Conservation (phyloP, 345 rosid species). For the Moricandia moricandioides region DNA sequence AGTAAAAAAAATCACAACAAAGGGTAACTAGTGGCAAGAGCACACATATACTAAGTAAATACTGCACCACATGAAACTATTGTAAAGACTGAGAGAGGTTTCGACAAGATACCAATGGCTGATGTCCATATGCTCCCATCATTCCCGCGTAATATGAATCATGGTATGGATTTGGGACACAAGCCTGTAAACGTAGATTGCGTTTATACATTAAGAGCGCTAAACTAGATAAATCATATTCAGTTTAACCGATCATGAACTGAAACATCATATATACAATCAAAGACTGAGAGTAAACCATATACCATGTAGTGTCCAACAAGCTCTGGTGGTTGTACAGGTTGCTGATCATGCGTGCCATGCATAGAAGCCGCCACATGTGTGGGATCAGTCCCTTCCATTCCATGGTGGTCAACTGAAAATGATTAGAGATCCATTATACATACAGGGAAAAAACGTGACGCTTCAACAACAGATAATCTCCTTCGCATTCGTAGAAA, state of each 20-base stretch:
- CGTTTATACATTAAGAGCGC: background rate
- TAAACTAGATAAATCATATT: background rate
- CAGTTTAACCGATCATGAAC: background rate
- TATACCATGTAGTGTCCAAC: slow-evolving; percentile 92
- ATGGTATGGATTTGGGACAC: slow-evolving; percentile 83
- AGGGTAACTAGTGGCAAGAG: background rate
- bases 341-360: slow-evolving; percentile 50
- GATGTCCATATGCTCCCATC: slow-evolving; percentile 89
- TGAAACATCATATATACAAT: background rate
- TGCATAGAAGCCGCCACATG: slow-evolving; percentile 40
- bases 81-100: slow-evolving; percentile 16
- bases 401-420: slow-evolving; percentile 49
- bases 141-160: slow-evolving; percentile 79
- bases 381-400: slow-evolving; percentile 47
- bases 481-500: slow-evolving; percentile 3
- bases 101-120: slow-evolving; percentile 61
- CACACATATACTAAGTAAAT: slow-evolving; percentile 14
- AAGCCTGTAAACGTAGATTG: slow-evolving; percentile 62
- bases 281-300: slow-evolving; percentile 13
- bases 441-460: background rate
- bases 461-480: background rate
- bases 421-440: slow-evolving; percentile 23
- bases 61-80: slow-evolving; percentile 18
- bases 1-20: slow-evolving; percentile 7
- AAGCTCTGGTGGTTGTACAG: slow-evolving; percentile 79